Evolutionary conservation across 2,329 filamentous ascomycete species (phyloP).

Genomic region (Cryphonectria radicalis): DNA sequence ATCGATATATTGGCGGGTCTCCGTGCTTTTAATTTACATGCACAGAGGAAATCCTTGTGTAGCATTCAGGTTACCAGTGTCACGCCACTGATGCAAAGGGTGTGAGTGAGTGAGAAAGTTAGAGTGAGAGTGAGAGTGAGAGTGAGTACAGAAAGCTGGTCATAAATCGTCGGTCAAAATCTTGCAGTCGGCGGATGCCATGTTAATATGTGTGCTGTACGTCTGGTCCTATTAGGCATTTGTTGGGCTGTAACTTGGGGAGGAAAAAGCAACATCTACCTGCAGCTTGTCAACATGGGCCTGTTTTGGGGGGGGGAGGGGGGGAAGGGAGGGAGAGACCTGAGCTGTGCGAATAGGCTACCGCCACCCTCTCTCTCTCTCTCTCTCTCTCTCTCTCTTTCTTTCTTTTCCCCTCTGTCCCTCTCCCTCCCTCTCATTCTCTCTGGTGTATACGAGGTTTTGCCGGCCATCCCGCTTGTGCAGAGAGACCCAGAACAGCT

Average conservation of each 20-base stretch:
- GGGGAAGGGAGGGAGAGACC: neutral
- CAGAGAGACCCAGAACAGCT: too few species aligned
- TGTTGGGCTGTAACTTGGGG: neutral
- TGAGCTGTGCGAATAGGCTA: neutral
- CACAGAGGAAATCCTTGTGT: neutral
- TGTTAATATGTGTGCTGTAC: neutral
- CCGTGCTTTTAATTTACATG: neutral
- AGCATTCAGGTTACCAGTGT: neutral
- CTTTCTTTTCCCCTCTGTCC: too few species aligned
- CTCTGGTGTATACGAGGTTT: too few species aligned
- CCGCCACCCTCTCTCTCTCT: neutral
- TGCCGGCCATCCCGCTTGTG: too few species aligned
- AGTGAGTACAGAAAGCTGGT: slow-evolving; percentile 11
- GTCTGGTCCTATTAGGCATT: neutral
- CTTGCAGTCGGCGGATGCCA: neutral
- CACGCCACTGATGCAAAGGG: slow-evolving; percentile 16
- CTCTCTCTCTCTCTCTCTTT: too few species aligned
- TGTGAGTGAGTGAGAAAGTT: too few species aligned
- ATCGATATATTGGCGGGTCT: neutral
- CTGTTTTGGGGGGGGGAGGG: too few species aligned
- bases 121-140: too few species aligned
- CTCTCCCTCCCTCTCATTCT: neutral
- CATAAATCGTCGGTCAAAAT: slow-evolving; percentile 10
- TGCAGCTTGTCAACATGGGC: too few species aligned
- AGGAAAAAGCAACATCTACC: too few species aligned